Evolutionary conservation across 2,329 filamentous ascomycete species (phyloP).

Genomic region (Paecilomyces sp.): DNA sequence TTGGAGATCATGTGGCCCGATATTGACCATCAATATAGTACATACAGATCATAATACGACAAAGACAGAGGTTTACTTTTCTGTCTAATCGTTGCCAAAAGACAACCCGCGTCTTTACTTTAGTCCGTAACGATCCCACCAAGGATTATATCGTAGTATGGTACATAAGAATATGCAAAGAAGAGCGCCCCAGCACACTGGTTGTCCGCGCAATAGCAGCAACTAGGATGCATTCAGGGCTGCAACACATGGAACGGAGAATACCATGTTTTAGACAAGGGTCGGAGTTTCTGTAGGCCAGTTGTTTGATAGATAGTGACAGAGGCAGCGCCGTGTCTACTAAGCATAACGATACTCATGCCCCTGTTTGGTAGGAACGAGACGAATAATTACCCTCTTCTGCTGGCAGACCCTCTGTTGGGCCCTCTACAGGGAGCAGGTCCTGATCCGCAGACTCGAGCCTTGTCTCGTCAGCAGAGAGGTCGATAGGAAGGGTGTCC

Average conservation of each 20-base stretch:
- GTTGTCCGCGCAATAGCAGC: background rate
- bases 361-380: background rate
- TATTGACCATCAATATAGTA: too few species aligned
- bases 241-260: background rate
- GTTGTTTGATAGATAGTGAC: background rate
- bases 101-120: background rate
- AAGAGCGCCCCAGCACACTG: background rate
- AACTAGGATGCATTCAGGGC: background rate
- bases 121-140: background rate
- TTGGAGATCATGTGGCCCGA: too few species aligned
- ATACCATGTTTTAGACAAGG: background rate
- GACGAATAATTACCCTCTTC: background rate
- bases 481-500: constrained; percentile 6
- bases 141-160: background rate
- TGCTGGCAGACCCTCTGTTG: background rate
- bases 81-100: background rate
- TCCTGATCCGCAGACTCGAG: background rate
- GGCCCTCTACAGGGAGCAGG: background rate
- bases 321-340: background rate
- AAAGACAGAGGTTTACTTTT: too few species aligned
- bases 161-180: background rate
- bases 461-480: constrained; percentile 11
- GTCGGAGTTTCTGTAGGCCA: background rate
- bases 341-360: background rate
- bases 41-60: too few species aligned